Percentiles rank a stretch among this genome's conserved stretches.
These are phyloP conservation scores for Tubosaeta sp. DNA, from an alignment of 768 basidiomycete species.

Conservation along the genomic window DNA sequence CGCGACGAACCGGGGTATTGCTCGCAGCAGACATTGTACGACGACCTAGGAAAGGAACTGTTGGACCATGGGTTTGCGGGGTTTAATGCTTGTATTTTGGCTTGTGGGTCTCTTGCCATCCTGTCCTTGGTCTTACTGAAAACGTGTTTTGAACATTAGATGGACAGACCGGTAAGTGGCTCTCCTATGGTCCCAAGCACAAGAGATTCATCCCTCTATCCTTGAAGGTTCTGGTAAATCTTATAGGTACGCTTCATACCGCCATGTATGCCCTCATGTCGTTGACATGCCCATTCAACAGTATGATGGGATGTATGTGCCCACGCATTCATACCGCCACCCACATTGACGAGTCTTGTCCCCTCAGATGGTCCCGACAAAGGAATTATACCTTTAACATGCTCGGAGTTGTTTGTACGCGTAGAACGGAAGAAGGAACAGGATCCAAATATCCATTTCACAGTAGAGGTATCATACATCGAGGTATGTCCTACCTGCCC, in stretches of 20 bases:
- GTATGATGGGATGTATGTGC: conserved; percentile 93
- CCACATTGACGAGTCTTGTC: conserved; percentile 4
- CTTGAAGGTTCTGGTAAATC: conserved; percentile 82
- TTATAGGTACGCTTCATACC: conserved; percentile 60
- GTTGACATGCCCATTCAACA: conserved; percentile 29
- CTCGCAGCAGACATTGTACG: conserved; percentile 90
- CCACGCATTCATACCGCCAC: neutral
- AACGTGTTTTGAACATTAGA: conserved; percentile 29
- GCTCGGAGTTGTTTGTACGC: conserved; percentile 85
- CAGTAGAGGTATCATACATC: conserved; percentile 98
- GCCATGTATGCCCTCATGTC: neutral
- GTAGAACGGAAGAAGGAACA: conserved; percentile 58
- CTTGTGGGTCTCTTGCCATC: conserved; percentile 65
- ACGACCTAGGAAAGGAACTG: conserved; percentile 90
- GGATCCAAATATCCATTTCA: conserved; percentile 73
- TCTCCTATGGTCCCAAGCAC: conserved; percentile 1
- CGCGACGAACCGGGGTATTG: conserved; percentile 89
- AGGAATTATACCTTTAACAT: conserved; percentile 96
- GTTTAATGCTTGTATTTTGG: conserved; percentile 98
- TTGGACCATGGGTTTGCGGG: conserved; percentile 94
- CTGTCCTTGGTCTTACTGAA: neutral
- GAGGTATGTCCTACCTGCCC: conserved; percentile 50
- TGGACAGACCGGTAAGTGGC: conserved; percentile 79
- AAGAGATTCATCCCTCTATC: conserved; percentile 4
- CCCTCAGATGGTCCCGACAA: conserved; percentile 87